These are phyloP conservation scores for Bipolaris gigantea DNA, from an alignment of 2,329 filamentous ascomycete genomes.

Conservation along the genomic window DNA sequence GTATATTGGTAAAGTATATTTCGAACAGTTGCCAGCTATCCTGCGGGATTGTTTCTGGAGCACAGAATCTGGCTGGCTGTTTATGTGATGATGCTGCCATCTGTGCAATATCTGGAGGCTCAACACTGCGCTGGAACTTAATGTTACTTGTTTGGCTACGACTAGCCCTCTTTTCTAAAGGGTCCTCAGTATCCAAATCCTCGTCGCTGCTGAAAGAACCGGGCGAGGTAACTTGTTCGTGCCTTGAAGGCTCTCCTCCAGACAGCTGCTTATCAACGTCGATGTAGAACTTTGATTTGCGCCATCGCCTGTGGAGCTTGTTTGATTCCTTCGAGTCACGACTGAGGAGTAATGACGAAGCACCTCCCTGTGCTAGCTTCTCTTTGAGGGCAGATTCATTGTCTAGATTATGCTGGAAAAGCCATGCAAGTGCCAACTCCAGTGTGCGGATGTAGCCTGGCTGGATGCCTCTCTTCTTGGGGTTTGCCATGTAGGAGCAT, in stretches of 20 bases:
- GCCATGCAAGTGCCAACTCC: conserved; percentile 68
- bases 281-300: conserved; percentile 62
- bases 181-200: conserved; percentile 28
- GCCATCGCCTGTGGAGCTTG: conserved; percentile 64
- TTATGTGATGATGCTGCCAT: neutral
- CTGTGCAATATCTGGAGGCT: neutral
- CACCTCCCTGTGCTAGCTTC: conserved; percentile 55
- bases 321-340: conserved; percentile 58
- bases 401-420: conserved; percentile 64
- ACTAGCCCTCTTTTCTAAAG: neutral
- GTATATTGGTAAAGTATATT: conserved; percentile 73
- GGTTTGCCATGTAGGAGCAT: conserved; percentile 72
- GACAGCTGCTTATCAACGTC: conserved; percentile 66
- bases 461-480: conserved; percentile 76
- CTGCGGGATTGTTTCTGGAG: conserved; percentile 47
- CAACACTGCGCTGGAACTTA: neutral
- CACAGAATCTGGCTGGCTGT: neutral
- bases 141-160: conserved; percentile 5
- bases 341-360: conserved; percentile 54
- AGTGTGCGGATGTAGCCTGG: conserved; percentile 78
- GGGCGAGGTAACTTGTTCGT: conserved; percentile 18
- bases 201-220: conserved; percentile 33
- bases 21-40: conserved; percentile 67
- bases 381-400: conserved; percentile 61
- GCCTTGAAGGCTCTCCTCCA: conserved; percentile 42